Conservation (phyloP, 345 rosid genomes). For the Dipteronia sinensis region DNA sequence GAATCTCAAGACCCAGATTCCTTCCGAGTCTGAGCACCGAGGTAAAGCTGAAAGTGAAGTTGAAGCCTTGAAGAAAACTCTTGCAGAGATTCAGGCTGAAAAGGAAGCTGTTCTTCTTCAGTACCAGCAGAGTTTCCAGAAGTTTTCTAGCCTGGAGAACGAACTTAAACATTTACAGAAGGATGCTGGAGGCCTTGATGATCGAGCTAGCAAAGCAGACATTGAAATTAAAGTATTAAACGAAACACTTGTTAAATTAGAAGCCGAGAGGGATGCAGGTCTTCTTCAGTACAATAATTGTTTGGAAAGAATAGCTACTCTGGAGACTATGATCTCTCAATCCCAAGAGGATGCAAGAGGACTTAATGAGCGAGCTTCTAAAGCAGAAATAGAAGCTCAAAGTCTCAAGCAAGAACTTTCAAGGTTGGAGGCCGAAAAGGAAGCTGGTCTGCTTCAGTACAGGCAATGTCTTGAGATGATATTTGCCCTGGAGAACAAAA, state of each 20-base stretch:
- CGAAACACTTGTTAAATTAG: constrained; percentile 61
- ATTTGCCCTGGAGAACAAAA: constrained; percentile 59
- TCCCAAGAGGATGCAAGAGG: constrained; percentile 53
- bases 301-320: constrained; percentile 56
- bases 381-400: constrained; percentile 65
- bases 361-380: constrained; percentile 48
- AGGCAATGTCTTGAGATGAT: constrained; percentile 64
- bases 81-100: constrained; percentile 71
- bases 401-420: constrained; percentile 58
- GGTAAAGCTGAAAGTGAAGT: constrained; percentile 61
- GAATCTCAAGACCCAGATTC: constrained; percentile 36
- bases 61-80: constrained; percentile 56
- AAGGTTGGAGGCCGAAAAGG: constrained; percentile 65
- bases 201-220: constrained; percentile 79
- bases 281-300: constrained; percentile 68
- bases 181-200: constrained; percentile 60
- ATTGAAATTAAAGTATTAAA: constrained; percentile 68
- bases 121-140: constrained; percentile 63
- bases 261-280: constrained; percentile 72
- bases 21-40: constrained; percentile 40
- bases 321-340: constrained; percentile 49
- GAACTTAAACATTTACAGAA: constrained; percentile 62
- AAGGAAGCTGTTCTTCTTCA: constrained; percentile 66
- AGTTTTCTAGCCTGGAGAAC: constrained; percentile 63
- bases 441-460: constrained; percentile 60